These are phyloP conservation scores for Emmonsiellopsis sp. DNA, from an alignment of 2,329 filamentous ascomycete genomes.

Conservation along the genomic window DNA sequence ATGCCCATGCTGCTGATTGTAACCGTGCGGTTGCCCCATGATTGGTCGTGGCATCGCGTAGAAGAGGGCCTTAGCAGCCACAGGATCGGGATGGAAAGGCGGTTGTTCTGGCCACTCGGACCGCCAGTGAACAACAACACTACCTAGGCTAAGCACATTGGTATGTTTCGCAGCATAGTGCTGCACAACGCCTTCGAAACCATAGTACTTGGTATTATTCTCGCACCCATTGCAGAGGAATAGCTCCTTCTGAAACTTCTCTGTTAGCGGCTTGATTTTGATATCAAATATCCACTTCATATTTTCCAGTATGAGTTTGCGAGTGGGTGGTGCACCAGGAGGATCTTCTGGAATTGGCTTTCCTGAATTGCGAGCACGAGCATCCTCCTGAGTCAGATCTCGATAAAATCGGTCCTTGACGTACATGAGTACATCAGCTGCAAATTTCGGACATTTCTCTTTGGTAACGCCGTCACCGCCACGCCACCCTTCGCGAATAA, in stretches of 20 bases:
- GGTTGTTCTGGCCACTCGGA: slow-evolving; percentile 68
- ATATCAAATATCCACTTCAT: slow-evolving; percentile 80
- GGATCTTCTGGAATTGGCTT: slow-evolving; percentile 40
- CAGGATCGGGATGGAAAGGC: slow-evolving; percentile 60
- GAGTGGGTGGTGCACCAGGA: slow-evolving; percentile 46
- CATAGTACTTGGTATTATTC: slow-evolving; percentile 57
- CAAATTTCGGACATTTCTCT: slow-evolving; percentile 59
- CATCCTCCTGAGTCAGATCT: slow-evolving; percentile 47
- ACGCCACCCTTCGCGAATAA: slow-evolving; percentile 58
- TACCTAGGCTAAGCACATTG: slow-evolving; percentile 58
- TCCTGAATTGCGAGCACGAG: slow-evolving; percentile 39
- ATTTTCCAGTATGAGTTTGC: slow-evolving; percentile 65
- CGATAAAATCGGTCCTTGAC: slow-evolving; percentile 60
- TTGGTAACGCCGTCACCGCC: slow-evolving; percentile 54
- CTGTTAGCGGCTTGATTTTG: slow-evolving; percentile 63
- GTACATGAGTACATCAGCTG: slow-evolving; percentile 60
- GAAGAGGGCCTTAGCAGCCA: slow-evolving; percentile 32
- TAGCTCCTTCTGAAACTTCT: slow-evolving; percentile 58
- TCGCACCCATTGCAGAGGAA: slow-evolving; percentile 65
- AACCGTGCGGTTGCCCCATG: slow-evolving; percentile 12
- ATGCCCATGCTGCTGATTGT: slow-evolving; percentile 10
- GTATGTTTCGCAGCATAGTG: slow-evolving; percentile 81
- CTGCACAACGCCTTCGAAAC: slow-evolving; percentile 70
- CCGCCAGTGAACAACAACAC: slow-evolving; percentile 67
- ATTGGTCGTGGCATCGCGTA: slow-evolving; percentile 24